phyloP scores from a whole-genome alignment of 2,329 filamentous ascomycete genomes.

The Sclerotinia glacialis region DNA sequence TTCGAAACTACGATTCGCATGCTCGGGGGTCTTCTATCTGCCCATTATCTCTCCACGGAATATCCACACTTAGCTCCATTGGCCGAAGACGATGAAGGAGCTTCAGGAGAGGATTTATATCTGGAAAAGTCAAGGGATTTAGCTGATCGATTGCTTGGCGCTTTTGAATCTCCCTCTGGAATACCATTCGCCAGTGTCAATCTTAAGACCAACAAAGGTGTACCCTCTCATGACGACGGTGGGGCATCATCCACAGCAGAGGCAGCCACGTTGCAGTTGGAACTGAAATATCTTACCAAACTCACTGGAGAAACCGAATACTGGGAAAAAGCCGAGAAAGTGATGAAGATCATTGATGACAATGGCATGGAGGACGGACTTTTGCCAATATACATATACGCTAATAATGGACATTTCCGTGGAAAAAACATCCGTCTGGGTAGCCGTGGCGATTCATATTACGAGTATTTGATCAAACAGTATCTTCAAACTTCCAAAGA shows the following conservation, averaged over 20 bases:
- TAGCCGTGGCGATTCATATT: slow-evolving; percentile 94
- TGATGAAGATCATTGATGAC: slow-evolving; percentile 86
- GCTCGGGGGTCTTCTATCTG: slow-evolving; percentile 87
- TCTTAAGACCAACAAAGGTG: slow-evolving; percentile 70
- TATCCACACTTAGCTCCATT: slow-evolving; percentile 78
- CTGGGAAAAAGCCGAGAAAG: slow-evolving; percentile 87
- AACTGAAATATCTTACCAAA: slow-evolving; percentile 96
- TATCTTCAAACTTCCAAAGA: slow-evolving; percentile 89
- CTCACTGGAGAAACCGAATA: slow-evolving; percentile 89
- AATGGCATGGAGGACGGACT: slow-evolving; percentile 78
- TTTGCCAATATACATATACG: slow-evolving; percentile 86
- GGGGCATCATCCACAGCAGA: slow-evolving; percentile 94
- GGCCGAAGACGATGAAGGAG: slow-evolving; percentile 66
- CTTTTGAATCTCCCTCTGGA: slow-evolving; percentile 83
- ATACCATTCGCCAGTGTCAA: slow-evolving; percentile 91
- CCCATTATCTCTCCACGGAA: slow-evolving; percentile 87
- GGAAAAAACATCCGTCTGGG: slow-evolving; percentile 87
- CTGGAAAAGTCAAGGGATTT: slow-evolving; percentile 94
- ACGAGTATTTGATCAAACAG: slow-evolving; percentile 98
- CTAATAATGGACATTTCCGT: slow-evolving; percentile 73
- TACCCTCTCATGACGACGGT: slow-evolving; percentile 77
- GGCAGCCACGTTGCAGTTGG: slow-evolving; percentile 85
- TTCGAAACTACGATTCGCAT: slow-evolving; percentile 98
- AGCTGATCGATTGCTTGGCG: slow-evolving; percentile 79
- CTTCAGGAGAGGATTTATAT: slow-evolving; percentile 83